These are phyloP conservation scores for Sporothrix globosa DNA, from an alignment of 2,329 filamentous ascomycete species.

Conservation along the genomic window DNA sequence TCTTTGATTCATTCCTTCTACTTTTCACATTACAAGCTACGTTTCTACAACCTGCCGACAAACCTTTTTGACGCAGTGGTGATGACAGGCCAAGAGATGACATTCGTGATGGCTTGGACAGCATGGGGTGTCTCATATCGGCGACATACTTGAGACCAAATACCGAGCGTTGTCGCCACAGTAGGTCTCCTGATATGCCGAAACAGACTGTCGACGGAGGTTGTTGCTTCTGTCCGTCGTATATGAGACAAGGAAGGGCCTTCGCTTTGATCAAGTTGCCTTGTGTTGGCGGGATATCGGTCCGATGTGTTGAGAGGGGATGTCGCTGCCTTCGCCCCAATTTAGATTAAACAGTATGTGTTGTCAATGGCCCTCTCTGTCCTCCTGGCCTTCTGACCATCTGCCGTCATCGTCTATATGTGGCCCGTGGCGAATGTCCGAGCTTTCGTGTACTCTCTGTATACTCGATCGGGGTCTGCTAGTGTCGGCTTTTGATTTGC, in stretches of 20 bases:
- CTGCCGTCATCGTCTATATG: background rate
- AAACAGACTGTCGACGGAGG: background rate
- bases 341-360: slow-evolving; percentile 1
- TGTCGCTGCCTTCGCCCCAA: slow-evolving; percentile 1
- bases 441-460: background rate
- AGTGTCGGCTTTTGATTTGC: background rate
- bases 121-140: background rate
- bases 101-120: background rate
- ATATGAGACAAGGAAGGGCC: background rate
- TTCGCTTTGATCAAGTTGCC: background rate
- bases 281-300: background rate
- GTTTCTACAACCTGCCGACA: background rate
- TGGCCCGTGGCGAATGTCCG: background rate
- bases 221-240: background rate
- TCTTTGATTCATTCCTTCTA: too few relatives aligned
- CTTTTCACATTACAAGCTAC: background rate
- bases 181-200: background rate
- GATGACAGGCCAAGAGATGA: background rate
- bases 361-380: background rate
- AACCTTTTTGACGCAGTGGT: background rate
- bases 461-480: background rate
- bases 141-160: background rate
- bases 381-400: too few relatives aligned
- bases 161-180: background rate
- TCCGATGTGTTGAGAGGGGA: background rate